These are phyloP conservation scores for Pistacia atlantica DNA, from an alignment of 345 rosid genomes.

Conservation along the genomic window DNA sequence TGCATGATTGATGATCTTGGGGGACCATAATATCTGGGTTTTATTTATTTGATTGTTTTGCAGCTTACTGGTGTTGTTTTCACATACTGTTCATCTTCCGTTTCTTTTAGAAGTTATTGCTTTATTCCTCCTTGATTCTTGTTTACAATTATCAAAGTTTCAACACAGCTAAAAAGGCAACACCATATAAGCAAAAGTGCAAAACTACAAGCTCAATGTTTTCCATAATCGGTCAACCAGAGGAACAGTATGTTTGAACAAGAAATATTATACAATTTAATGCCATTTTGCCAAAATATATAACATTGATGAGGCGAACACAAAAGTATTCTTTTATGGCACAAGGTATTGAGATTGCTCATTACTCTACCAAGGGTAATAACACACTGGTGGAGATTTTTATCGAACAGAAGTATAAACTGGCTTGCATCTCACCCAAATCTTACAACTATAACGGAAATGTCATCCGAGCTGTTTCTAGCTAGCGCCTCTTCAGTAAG, in stretches of 20 bases:
- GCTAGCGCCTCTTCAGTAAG: slow-evolving; percentile 80
- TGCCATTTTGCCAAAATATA: neutral
- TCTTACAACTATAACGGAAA: slow-evolving; percentile 80
- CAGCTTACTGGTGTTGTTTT: no score
- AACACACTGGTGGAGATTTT: slow-evolving; percentile 5
- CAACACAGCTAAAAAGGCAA: neutral
- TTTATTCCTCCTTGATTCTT: no score
- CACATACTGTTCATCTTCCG: no score
- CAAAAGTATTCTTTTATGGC: neutral
- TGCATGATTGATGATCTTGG: no score
- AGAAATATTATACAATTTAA: neutral
- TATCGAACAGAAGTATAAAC: slow-evolving; percentile 5
- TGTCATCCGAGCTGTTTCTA: slow-evolving; percentile 82
- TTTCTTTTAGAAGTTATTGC: no score
- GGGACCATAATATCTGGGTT: no score
- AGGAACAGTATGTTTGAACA: neutral
- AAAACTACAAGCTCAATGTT: neutral
- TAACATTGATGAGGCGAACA: neutral
- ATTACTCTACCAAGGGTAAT: neutral
- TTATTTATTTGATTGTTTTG: no score
- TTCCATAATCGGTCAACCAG: neutral
- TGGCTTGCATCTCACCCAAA: slow-evolving; percentile 39
- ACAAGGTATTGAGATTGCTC: neutral
- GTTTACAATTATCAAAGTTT: no score
- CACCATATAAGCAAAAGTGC: neutral